Evolutionary conservation across 176 grass and related monocot genomes (phyloP).

Genomic region (Themeda triandra): DNA sequence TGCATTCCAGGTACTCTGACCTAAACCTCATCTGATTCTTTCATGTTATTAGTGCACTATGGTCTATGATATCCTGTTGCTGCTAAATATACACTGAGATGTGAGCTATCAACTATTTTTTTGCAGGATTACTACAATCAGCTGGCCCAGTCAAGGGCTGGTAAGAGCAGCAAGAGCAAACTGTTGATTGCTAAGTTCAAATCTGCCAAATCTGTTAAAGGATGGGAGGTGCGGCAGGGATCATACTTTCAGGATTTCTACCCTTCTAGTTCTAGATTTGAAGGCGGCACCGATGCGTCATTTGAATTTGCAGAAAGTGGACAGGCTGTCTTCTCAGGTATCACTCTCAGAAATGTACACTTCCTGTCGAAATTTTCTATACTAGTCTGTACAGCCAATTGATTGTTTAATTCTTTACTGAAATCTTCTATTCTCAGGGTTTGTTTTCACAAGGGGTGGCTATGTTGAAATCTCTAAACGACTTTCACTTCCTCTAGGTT

Average conservation of each 20-base stretch:
- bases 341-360: background rate
- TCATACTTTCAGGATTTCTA: constrained; percentile 76
- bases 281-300: constrained; percentile 74
- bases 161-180: constrained; percentile 99
- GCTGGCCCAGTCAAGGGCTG: constrained; percentile 85
- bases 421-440: constrained; percentile 53
- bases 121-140: constrained; percentile 94
- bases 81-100: background rate
- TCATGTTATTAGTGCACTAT: background rate
- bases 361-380: background rate
- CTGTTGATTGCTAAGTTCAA: constrained; percentile 88
- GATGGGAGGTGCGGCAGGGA: constrained; percentile 75
- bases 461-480: constrained; percentile 90
- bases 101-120: background rate
- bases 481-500: constrained; percentile 87
- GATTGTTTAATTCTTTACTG: background rate
- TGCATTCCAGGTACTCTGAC: constrained; percentile 71
- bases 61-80: background rate
- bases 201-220: constrained; percentile 60
- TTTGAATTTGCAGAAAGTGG: constrained; percentile 74
- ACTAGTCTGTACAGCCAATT: background rate
- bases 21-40: constrained; percentile 4
- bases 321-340: constrained; percentile 79
- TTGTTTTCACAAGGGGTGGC: constrained; percentile 90
- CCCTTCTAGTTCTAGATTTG: constrained; percentile 55